Percentiles rank a stretch among this genome's conserved stretches.
Evolutionary conservation across 1,139 yeast species (phyloP).

Genomic region (Taphrina deformans): DNA sequence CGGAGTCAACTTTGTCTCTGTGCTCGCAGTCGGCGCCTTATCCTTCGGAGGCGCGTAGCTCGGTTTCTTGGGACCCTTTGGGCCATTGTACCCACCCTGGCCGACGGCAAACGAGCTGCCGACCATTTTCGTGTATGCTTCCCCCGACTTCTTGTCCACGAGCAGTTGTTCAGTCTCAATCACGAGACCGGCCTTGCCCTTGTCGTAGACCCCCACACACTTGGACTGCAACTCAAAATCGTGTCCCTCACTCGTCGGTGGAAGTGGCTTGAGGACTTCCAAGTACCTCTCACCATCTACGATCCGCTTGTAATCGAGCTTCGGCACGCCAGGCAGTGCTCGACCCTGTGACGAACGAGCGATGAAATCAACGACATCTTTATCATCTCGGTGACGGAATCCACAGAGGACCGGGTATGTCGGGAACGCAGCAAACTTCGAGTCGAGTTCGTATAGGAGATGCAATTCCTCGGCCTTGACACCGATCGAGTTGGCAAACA

Average conservation of each 20-base stretch:
- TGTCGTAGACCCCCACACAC: constrained; percentile 25
- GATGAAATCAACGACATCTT: constrained; percentile 28
- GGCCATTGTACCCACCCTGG: constrained; percentile 30
- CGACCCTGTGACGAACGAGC: constrained; percentile 19
- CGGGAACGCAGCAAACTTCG: constrained; percentile 28
- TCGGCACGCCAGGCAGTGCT: constrained; percentile 27
- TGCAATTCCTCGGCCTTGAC: constrained; percentile 27
- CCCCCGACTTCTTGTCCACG: constrained; percentile 29
- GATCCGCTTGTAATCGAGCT: constrained; percentile 25
- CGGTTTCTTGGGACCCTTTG: constrained; percentile 26
- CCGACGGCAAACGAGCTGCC: constrained; percentile 27
- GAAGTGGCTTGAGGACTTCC: constrained; percentile 24
- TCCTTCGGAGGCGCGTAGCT: constrained; percentile 27
- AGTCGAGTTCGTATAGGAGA: constrained; percentile 26
- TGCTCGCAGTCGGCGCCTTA: constrained; percentile 9
- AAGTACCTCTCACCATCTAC: constrained; percentile 31
- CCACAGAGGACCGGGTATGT: constrained; percentile 30
- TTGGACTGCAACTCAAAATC: constrained; percentile 23
- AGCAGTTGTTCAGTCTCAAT: constrained; percentile 21
- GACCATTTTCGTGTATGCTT: constrained; percentile 26
- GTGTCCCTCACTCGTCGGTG: constrained; percentile 20
- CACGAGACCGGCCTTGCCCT: constrained; percentile 33
- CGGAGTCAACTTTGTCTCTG: constrained; percentile 27
- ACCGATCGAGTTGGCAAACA: constrained; percentile 32
- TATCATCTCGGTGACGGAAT: constrained; percentile 24